Evolutionary conservation across 371 early-diverging fungal species (phyloP).

Genomic region (Mortierella sp.): DNA sequence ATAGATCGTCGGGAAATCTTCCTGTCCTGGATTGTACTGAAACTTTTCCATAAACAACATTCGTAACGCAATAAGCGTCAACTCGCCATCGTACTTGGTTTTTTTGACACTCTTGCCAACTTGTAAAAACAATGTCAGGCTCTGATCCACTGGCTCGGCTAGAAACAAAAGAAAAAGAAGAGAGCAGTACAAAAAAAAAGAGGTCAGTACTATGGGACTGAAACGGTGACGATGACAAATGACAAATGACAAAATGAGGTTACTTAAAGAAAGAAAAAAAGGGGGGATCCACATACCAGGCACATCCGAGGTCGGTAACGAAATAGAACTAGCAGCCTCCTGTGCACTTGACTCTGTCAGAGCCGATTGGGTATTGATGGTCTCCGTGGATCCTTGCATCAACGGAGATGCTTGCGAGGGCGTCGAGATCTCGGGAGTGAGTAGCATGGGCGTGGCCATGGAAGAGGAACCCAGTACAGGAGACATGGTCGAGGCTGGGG

Average conservation of each 20-base stretch:
- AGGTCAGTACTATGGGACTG: not conserved
- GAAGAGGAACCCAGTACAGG: constrained; percentile 33
- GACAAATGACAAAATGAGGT: not conserved
- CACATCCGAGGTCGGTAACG: constrained; percentile 16
- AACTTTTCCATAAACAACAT: constrained; percentile 73
- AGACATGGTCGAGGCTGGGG: constrained; percentile 10
- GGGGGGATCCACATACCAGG: constrained; percentile 3
- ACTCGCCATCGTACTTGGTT: constrained; percentile 62
- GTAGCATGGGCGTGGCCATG: constrained; percentile 8
- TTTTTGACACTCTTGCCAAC: constrained; percentile 62
- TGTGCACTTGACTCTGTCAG: constrained; percentile 1
- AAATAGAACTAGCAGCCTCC: constrained; percentile 19
- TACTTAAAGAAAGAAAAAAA: not conserved
- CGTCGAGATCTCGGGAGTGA: not conserved
- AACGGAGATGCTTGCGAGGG: not conserved
- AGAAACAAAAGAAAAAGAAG: not conserved
- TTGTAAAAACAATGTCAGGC: constrained; percentile 60
- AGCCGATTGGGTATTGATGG: constrained; percentile 4
- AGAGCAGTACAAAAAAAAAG: not conserved
- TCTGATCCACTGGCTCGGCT: constrained; percentile 19
- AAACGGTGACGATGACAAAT: not conserved
- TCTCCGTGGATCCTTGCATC: constrained; percentile 17
- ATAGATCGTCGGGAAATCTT: constrained; percentile 74
- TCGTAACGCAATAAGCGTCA: constrained; percentile 68
- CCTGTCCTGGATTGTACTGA: constrained; percentile 67